A percentile compares a stretch with the other conserved stretches of the same genome.
Conservation (phyloP, 257 asterid genomes). For the Ajuga chamaepitys region DNA sequence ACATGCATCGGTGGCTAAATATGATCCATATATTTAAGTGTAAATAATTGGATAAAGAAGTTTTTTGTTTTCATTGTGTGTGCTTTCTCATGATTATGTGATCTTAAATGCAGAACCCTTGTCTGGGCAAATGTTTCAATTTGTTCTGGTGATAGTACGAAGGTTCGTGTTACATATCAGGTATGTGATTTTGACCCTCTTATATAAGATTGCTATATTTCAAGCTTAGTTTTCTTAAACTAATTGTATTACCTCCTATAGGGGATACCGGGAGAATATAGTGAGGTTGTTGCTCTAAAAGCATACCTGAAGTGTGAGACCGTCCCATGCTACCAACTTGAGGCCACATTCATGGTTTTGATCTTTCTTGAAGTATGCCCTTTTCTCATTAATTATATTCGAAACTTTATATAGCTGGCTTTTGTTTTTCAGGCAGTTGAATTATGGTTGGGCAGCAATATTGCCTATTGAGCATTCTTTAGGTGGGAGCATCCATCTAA, state of each 20-base stretch:
- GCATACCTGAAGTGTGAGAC: slow-evolving; percentile 84
- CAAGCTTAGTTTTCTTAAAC: slow-evolving; percentile 1
- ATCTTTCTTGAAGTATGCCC: slow-evolving; percentile 3
- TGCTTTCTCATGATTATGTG: too few species aligned
- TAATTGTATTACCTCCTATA: slow-evolving; percentile 13
- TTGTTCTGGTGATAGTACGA: too few species aligned
- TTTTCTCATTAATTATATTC: slow-evolving; percentile 6
- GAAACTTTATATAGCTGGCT: background rate
- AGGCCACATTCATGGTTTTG: slow-evolving; percentile 76
- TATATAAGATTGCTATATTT: background rate
- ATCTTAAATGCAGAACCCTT: too few species aligned
- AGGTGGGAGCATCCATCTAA: slow-evolving; percentile 94
- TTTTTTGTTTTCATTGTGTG: too few species aligned
- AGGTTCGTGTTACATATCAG: slow-evolving; percentile 13
- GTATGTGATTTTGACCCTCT: slow-evolving; percentile 27
- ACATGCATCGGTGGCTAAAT: too few species aligned
- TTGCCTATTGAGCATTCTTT: slow-evolving; percentile 94
- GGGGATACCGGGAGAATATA: slow-evolving; percentile 89
- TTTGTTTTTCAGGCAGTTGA: slow-evolving; percentile 74
- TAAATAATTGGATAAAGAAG: too few species aligned
- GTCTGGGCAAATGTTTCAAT: too few species aligned
- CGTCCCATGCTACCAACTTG: slow-evolving; percentile 84
- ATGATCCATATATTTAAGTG: too few species aligned
- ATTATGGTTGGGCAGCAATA: slow-evolving; percentile 90
- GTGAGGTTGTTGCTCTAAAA: slow-evolving; percentile 88